phyloP scores from a whole-genome alignment of 176 grass and related monocot species.

The Avena insularis region DNA sequence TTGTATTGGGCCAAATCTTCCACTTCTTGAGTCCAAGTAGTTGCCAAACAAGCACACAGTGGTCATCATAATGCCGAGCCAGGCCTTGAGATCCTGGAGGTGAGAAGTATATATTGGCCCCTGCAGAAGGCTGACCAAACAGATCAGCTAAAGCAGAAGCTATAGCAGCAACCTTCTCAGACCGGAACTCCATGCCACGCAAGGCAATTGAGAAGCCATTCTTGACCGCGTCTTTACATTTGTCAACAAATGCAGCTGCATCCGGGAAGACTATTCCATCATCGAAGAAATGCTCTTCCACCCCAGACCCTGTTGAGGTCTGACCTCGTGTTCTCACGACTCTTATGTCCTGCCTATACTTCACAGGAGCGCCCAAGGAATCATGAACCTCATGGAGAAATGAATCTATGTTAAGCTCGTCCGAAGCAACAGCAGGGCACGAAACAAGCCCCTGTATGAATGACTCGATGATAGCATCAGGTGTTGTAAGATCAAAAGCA shows the following conservation, averaged over 20 bases:
- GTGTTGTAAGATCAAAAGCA: slow-evolving; percentile 50
- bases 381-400: slow-evolving; percentile 60
- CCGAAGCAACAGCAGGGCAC: slow-evolving; percentile 78
- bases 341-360: slow-evolving; percentile 74
- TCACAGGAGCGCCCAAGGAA: slow-evolving; percentile 56
- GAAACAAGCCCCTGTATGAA: slow-evolving; percentile 61
- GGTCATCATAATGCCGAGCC: slow-evolving; percentile 80
- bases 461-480: slow-evolving; percentile 57
- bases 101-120: slow-evolving; percentile 87
- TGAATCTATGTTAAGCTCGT: slow-evolving; percentile 71
- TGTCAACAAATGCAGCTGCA: slow-evolving; percentile 31
- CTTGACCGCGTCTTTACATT: slow-evolving; percentile 66
- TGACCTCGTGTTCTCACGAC: slow-evolving; percentile 62
- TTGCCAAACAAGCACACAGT: slow-evolving; percentile 93
- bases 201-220: slow-evolving; percentile 84
- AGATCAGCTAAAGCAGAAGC: slow-evolving; percentile 64
- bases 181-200: slow-evolving; percentile 84
- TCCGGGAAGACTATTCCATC: slow-evolving; percentile 38
- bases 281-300: slow-evolving; percentile 65
- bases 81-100: slow-evolving; percentile 81
- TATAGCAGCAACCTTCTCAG: slow-evolving; percentile 64
- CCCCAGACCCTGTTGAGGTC: slow-evolving; percentile 15
- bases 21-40: slow-evolving; percentile 70
- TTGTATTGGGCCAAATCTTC: slow-evolving; percentile 65
- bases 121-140: slow-evolving; percentile 89